phyloP scores from a whole-genome alignment of 495 filamentous ascomycete genomes.

The Talaromyces adpressus region DNA sequence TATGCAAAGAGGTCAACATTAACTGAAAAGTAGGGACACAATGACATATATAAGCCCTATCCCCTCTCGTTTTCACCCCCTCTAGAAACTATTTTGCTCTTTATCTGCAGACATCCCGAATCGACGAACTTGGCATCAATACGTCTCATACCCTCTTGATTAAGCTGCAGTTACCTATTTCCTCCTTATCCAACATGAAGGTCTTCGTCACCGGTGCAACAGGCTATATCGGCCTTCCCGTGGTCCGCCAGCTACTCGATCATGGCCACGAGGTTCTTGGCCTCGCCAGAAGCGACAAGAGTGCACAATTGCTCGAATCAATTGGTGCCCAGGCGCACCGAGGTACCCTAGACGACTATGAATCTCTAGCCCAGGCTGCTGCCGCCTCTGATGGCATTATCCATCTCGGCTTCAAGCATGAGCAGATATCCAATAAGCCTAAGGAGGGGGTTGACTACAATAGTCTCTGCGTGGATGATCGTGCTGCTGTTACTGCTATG shows the following conservation, averaged over 20 bases:
- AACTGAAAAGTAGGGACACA: neutral
- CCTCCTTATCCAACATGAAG: neutral
- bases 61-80: neutral
- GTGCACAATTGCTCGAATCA: slow-evolving; percentile 19
- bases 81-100: neutral
- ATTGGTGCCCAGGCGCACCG: slow-evolving; percentile 25
- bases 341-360: slow-evolving; percentile 30
- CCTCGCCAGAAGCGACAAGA: slow-evolving; percentile 31
- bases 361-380: slow-evolving; percentile 27
- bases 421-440: neutral
- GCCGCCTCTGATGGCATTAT: slow-evolving; percentile 32
- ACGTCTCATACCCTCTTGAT: neutral
- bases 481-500: slow-evolving; percentile 29
- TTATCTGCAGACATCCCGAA: neutral
- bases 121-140: neutral
- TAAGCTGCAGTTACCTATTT: neutral
- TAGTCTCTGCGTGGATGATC: slow-evolving; percentile 24
- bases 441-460: slow-evolving; percentile 23
- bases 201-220: slow-evolving; percentile 44
- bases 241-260: slow-evolving; percentile 32
- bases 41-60: neutral
- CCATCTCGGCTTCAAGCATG: slow-evolving; percentile 38
- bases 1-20: neutral
- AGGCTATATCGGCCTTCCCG: slow-evolving; percentile 38
- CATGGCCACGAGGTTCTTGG: slow-evolving; percentile 34